phyloP scores from a whole-genome alignment of 129 eudicot species.

The Centaurea solstitialis region DNA sequence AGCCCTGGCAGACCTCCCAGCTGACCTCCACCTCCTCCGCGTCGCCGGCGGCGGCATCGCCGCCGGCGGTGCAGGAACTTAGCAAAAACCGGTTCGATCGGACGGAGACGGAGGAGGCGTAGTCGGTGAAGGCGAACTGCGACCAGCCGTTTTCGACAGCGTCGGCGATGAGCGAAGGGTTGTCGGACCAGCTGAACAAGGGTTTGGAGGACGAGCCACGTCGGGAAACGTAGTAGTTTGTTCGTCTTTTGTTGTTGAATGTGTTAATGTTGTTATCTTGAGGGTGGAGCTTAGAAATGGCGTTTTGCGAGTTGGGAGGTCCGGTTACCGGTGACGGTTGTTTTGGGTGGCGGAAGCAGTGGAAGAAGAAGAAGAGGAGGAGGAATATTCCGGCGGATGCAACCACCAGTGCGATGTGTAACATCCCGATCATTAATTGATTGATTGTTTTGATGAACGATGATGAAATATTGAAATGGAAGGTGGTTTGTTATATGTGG shows the following conservation, averaged over 20 bases:
- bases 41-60: constrained; percentile 5
- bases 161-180: constrained; percentile 74
- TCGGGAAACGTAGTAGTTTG: constrained; percentile 35
- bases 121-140: constrained; percentile 63
- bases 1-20: constrained; percentile 84
- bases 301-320: constrained; percentile 26
- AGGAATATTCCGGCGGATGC: constrained; percentile 28
- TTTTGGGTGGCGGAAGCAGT: constrained; percentile 12
- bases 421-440: constrained; percentile 37
- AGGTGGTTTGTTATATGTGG: constrained; percentile 29
- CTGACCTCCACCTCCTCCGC: constrained; percentile 47
- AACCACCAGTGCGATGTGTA: constrained; percentile 34
- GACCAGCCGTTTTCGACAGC: constrained; percentile 98
- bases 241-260: constrained; percentile 6
- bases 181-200: constrained; percentile 70
- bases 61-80: constrained; percentile 42
- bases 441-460: not conserved
- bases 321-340: constrained; percentile 21
- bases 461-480: not conserved
- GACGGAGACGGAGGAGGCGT: constrained; percentile 39
- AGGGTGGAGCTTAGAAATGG: constrained; percentile 27
- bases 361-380: constrained; percentile 25
- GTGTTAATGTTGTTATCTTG: not conserved
- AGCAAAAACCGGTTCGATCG: constrained; percentile 51
- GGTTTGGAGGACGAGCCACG: constrained; percentile 41